These are phyloP conservation scores for Ehretia macrophylla DNA, from an alignment of 257 asterid genomes.

Conservation along the genomic window DNA sequence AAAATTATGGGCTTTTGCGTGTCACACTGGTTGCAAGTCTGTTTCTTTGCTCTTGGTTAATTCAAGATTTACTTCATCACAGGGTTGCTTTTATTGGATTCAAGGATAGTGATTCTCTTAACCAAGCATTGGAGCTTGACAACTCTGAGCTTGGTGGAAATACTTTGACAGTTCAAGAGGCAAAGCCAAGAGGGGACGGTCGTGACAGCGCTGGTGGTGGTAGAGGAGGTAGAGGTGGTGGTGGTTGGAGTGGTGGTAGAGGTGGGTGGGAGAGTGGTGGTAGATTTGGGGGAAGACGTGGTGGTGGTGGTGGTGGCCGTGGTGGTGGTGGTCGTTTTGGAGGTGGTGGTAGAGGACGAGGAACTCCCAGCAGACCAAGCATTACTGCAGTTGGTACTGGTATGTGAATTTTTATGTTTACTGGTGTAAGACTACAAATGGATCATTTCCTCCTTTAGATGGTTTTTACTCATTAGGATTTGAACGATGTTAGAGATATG, in stretches of 20 bases:
- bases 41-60: neutral
- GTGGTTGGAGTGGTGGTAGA: constrained; percentile 30
- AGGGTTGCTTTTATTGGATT: constrained; percentile 75
- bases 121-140: constrained; percentile 54
- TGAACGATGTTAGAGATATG: no score
- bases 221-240: constrained; percentile 20
- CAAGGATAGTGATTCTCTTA: constrained; percentile 31
- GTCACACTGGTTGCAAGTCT: neutral
- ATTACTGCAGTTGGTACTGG: constrained; percentile 41
- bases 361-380: constrained; percentile 39
- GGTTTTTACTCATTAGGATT: neutral
- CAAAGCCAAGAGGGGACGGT: constrained; percentile 48
- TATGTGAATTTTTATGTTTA: constrained; percentile 4
- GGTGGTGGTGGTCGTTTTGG: constrained; percentile 37
- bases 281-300: constrained; percentile 15
- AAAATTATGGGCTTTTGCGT: neutral
- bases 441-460: neutral
- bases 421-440: neutral
- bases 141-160: constrained; percentile 45
- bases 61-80: constrained; percentile 1
- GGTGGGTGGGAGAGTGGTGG: constrained; percentile 28
- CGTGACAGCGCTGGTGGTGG: constrained; percentile 19
- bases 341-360: constrained; percentile 41
- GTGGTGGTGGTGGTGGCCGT: constrained; percentile 18
- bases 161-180: constrained; percentile 51